Percentiles rank a stretch among this genome's conserved stretches.
Conservation (phyloP, 345 rosid species). For the Mangifera indica region DNA sequence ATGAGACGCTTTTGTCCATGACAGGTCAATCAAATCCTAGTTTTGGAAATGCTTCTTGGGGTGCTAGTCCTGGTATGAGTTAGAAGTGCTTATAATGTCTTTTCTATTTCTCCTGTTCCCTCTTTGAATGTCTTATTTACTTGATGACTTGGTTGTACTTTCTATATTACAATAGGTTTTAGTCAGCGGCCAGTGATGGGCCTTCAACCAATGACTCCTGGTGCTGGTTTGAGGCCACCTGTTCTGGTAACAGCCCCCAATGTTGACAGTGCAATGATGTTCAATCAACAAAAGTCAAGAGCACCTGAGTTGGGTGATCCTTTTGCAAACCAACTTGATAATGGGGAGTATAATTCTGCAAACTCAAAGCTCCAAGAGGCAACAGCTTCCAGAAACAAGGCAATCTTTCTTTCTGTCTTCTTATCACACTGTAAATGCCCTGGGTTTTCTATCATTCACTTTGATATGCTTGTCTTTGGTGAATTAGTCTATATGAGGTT, state of each 20-base stretch:
- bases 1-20: constrained; percentile 84
- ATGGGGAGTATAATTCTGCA: constrained; percentile 37
- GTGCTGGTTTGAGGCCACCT: constrained; percentile 70
- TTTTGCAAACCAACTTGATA: constrained; percentile 52
- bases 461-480: neutral
- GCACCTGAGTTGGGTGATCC: constrained; percentile 52
- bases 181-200: constrained; percentile 60
- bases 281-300: constrained; percentile 55
- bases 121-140: constrained; percentile 15
- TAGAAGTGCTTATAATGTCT: constrained; percentile 25
- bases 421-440: neutral
- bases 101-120: constrained; percentile 20
- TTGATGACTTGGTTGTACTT: constrained; percentile 16
- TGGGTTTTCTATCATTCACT: neutral
- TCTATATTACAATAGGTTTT: constrained; percentile 48
- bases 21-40: constrained; percentile 65
- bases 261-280: constrained; percentile 36
- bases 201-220: constrained; percentile 50
- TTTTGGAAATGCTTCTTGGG: constrained; percentile 79
- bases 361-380: constrained; percentile 46
- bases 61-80: constrained; percentile 58
- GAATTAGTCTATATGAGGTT: neutral
- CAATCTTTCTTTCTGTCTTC: constrained; percentile 19
- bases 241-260: constrained; percentile 43
- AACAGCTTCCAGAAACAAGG: constrained; percentile 60